Conservation (phyloP, 495 filamentous ascomycete genomes). For the Hypoxylon intermedium region DNA sequence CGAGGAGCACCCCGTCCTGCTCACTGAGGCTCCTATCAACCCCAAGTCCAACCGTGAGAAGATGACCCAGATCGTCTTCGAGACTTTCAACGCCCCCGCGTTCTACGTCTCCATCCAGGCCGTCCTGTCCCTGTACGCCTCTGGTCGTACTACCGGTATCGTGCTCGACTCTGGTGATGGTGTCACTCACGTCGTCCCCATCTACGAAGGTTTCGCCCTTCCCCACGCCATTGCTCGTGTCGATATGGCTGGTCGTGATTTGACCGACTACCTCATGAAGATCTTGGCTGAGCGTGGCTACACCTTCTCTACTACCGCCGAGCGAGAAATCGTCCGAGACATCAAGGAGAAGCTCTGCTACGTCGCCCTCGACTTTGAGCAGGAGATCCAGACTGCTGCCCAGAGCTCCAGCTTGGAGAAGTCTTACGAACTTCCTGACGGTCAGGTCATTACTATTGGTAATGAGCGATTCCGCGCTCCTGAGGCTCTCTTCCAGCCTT, state of each 20-base stretch:
- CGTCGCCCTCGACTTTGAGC: slow-evolving; percentile 99
- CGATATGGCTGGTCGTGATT: slow-evolving; percentile 99
- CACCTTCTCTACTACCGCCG: slow-evolving; percentile 99
- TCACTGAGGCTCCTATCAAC: slow-evolving; percentile 99
- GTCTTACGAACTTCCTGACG: slow-evolving; percentile 99
- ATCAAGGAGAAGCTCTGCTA: slow-evolving; percentile 99
- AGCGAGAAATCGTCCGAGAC: slow-evolving; percentile 99
- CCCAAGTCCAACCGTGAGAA: slow-evolving; percentile 99
- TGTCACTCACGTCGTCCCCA: slow-evolving; percentile 99
- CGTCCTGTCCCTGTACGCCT: slow-evolving; percentile 98
- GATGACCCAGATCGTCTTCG: slow-evolving; percentile 99
- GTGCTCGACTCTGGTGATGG: slow-evolving; percentile 99
- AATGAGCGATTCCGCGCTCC: slow-evolving; percentile 99
- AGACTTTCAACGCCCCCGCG: slow-evolving; percentile 99
- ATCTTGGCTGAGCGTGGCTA: slow-evolving; percentile 98
- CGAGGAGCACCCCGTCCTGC: slow-evolving; percentile 98
- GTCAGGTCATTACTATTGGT: slow-evolving; percentile 99
- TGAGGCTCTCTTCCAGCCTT: slow-evolving; percentile 99
- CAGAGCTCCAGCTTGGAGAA: slow-evolving; percentile 97
- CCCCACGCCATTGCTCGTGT: slow-evolving; percentile 99
- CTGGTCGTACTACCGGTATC: slow-evolving; percentile 99
- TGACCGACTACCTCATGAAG: slow-evolving; percentile 99
- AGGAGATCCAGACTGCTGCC: slow-evolving; percentile 99
- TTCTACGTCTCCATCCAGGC: slow-evolving; percentile 99
- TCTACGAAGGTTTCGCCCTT: slow-evolving; percentile 99